Evolutionary conservation across 2,329 filamentous ascomycete genomes (phyloP).

Genomic region (Neofusicoccum laricinum): DNA sequence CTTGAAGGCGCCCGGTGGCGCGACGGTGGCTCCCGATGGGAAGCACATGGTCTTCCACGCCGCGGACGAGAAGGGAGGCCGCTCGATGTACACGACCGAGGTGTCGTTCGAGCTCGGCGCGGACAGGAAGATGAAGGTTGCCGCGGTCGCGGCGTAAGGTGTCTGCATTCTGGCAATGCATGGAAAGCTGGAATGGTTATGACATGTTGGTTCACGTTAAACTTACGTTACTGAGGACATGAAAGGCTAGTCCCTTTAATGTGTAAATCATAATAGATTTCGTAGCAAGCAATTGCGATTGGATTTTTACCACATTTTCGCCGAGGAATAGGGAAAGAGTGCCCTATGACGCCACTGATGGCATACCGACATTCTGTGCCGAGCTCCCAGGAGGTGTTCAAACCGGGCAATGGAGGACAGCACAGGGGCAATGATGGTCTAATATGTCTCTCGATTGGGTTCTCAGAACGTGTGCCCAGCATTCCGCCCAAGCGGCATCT

Average conservation of each 20-base stretch:
- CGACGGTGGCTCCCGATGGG: conserved; percentile 13
- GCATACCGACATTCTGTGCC: too few relatives aligned
- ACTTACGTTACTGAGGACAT: neutral
- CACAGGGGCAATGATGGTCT: neutral
- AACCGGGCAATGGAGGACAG: neutral
- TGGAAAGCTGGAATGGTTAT: conserved; percentile 5
- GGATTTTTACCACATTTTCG: too few relatives aligned
- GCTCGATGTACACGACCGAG: conserved; percentile 8
- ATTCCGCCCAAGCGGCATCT: neutral
- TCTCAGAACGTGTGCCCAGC: too few relatives aligned
- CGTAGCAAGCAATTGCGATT: neutral
- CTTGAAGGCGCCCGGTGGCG: conserved; percentile 20
- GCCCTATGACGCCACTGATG: too few relatives aligned
- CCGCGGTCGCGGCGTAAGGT: neutral
- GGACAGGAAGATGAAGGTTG: neutral
- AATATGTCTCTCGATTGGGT: neutral
- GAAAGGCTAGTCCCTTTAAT: neutral
- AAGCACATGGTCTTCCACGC: conserved; percentile 16
- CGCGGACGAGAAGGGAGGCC: neutral
- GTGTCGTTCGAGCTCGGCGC: neutral
- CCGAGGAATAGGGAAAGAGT: too few relatives aligned
- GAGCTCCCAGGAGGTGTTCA: too few relatives aligned
- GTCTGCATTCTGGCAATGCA: conserved; percentile 9
- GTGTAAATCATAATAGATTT: conserved; percentile 2
- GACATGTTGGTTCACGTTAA: neutral